Evolutionary conservation across 2,329 filamentous ascomycete species (phyloP).

Genomic region (Annulohypoxylon truncatum): DNA sequence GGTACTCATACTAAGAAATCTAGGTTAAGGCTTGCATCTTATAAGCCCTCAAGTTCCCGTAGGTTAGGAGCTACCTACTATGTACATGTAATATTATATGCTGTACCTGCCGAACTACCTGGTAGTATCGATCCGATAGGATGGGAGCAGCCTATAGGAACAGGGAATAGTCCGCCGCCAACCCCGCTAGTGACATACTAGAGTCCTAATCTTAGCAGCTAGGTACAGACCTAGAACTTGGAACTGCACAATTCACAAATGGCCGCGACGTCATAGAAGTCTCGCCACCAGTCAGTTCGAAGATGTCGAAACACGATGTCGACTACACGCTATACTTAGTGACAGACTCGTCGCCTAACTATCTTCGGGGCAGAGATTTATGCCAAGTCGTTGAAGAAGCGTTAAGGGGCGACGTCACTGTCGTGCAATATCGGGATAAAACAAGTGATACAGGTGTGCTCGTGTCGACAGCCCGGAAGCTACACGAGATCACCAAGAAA

Average conservation of each 20-base stretch:
- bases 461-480: conserved; percentile 74
- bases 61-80: not conserved
- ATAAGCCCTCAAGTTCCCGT: not conserved
- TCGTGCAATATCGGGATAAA: conserved; percentile 95
- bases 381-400: conserved; percentile 79
- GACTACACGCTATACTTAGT: conserved; percentile 91
- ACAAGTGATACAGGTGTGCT: conserved; percentile 77
- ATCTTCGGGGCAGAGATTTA: conserved; percentile 79
- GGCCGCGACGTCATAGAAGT: conserved; percentile 10
- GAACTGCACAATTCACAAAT: conserved; percentile 22
- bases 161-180: not conserved
- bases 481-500: conserved; percentile 77
- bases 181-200: conserved; percentile 31
- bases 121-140: not conserved
- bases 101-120: not conserved
- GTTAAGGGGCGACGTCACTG: conserved; percentile 81
- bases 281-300: conserved; percentile 12
- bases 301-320: conserved; percentile 57
- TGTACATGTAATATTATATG: not conserved
- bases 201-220: not conserved
- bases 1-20: not conserved
- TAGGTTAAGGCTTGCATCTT: not conserved
- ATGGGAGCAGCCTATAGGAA: conserved; percentile 2
- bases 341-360: conserved; percentile 89
- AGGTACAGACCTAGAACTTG: conserved; percentile 2